Evolutionary conservation across 2,329 filamentous ascomycete genomes (phyloP), one percentile per base, ranked within the genome.

Genomic region (Cryphonectria parasitica): DNA sequence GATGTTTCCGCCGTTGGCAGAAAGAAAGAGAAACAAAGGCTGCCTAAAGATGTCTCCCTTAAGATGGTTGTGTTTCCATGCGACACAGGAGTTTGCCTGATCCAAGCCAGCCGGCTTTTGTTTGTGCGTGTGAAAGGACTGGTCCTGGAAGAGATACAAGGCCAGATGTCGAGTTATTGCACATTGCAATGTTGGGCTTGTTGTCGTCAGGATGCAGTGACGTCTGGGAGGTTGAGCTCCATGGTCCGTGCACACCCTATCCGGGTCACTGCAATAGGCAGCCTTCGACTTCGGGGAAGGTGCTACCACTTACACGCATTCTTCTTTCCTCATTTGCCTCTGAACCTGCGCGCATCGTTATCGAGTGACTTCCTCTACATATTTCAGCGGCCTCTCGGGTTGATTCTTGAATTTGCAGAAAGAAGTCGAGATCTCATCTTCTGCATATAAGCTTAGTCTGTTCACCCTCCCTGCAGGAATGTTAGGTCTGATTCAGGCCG

Each of bases 241-340:
- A 25, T 39, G 60, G 60, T 62, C 60, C 60, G 60, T 62, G 60
- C 60, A 62, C 62, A 34, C 60, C 25, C 62, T 41, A 22, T 22
- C 41, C 17, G 43, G 25, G 15, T 19, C 62, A 39, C 36, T 39
- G 36, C 36, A 17, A 15, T 5, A 63, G 17, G 61, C 28, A 1
- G 6, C 49, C 41, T 31, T 43, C 25, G 15, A 31, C 25, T 4
- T 31, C 5, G 7, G 28, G 28, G n/a, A 43, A 64, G 41, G 22
- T 43, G 62, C 62, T 64, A 52, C 8, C 62, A 64, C 62, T 64
- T 64, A 64, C 62, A 64, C 62, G 41, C 41, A 17, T 43, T 52
- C 15, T 34, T 2, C 28, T 10, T 58, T 58, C 54, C 25, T 31
- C 15, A 19, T 58, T 34, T 31, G 8, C 6, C 7, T 58, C 54